Base-by-base conservation (phyloP, 2,329 filamentous ascomycete species). In the Helotiales sp. region DNA sequence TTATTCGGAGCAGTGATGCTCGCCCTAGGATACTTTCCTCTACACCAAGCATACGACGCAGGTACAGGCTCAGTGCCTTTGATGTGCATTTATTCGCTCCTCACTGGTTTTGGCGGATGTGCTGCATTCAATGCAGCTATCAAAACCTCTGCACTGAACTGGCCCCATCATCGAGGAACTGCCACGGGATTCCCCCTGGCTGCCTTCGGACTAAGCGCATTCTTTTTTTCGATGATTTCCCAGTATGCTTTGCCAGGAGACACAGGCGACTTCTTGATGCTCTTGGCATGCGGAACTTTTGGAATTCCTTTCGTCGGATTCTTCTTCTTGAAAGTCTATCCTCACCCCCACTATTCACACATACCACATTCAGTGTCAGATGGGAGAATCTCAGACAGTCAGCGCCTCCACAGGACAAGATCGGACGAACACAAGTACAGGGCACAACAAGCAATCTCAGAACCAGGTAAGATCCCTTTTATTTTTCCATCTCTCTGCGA, bases 131-230 rank as follows among this genome's bases (percentile, higher is more conserved):
- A 87, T 22, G 91, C 90, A 27, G 82, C 93, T 8, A 85, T 99
- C 70, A 99, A 99, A 72, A 79, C 78, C 71, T 93, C 90, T 50
- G 93, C 93, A 9, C 81, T 95, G 63, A 97, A 97, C 74, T 97
- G 93, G 85, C 93, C 93, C 12, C 84, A 88, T 58, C 89, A 96
- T 71, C 85, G 95, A 63, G 95, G 95, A 55, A 96, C 93, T 3
- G 95, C 95, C 5, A 98, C 95, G 5, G 93, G 93, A 1, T 95
- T 98, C 67, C 93, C 95, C 5, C 76, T 98, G 55, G 91, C 95
- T 56, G 93, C 91, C 2, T 98, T 98, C 70, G 95, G 95, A 2
- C 77, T 99, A 57, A 97, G 93, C 71, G 95, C 95, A 54, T 95
- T 99, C 75, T 96, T 98, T 78, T 99, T 97, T 76, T 93, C 95